These are phyloP conservation scores for Apiospora marii DNA, from an alignment of 2,329 filamentous ascomycete genomes.

Conservation along the genomic window DNA sequence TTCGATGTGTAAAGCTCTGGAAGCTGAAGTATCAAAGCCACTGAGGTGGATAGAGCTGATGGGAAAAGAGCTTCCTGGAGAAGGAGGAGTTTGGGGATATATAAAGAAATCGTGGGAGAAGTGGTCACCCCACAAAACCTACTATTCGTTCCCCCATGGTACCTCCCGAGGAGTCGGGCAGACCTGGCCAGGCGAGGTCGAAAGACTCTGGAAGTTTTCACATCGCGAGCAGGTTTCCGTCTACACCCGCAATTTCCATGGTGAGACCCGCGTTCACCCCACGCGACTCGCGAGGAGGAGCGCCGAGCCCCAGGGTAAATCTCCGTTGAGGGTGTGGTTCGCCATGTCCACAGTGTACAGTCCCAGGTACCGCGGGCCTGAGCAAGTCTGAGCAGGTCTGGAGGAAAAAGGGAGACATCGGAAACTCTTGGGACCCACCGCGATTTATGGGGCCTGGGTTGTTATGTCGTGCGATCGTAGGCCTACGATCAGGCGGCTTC, in stretches of 20 bases:
- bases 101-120: constrained; percentile 22
- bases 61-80: constrained; percentile 12
- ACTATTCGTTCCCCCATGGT: constrained; percentile 14
- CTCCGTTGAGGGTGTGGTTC: constrained; percentile 15
- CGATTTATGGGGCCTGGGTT: background rate
- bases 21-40: constrained; percentile 22
- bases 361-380: too few species aligned
- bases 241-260: constrained; percentile 22
- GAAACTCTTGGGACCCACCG: constrained; percentile 16
- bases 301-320: constrained; percentile 11
- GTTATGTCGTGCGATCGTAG: constrained; percentile 2
- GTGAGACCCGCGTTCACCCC: constrained; percentile 12
- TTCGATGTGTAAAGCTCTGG: background rate
- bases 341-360: constrained; percentile 13
- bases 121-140: constrained; percentile 6
- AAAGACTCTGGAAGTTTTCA: constrained; percentile 20
- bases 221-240: constrained; percentile 15
- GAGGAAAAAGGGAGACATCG: constrained; percentile 12
- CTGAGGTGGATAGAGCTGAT: constrained; percentile 2
- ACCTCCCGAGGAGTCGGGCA: constrained; percentile 15
- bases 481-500: constrained; percentile 19
- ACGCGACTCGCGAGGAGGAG: constrained; percentile 18
- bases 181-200: constrained; percentile 6
- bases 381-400: background rate
- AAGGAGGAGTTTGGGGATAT: constrained; percentile 23